Evolutionary conservation across 345 rosid species (phyloP).

Genomic region (Euphorbia peplus): DNA sequence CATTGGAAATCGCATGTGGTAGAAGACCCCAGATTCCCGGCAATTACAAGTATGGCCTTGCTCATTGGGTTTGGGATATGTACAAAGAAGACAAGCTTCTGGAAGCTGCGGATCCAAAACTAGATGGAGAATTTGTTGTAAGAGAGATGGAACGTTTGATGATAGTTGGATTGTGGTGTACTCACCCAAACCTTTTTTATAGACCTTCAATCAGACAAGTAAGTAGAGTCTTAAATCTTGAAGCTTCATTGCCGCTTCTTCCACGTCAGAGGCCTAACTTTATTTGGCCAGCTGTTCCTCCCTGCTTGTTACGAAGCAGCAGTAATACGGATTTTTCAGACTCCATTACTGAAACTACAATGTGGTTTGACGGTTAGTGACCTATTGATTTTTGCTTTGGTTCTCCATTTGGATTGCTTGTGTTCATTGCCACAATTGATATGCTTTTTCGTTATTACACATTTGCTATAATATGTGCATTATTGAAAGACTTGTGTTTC

Average conservation of each 20-base stretch:
- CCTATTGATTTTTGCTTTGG: too few relatives aligned
- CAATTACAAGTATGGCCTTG: background rate
- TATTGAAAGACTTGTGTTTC: too few relatives aligned
- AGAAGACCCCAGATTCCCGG: background rate
- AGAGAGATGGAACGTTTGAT: background rate
- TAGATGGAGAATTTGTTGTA: background rate
- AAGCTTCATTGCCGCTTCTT: background rate
- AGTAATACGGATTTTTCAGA: too few relatives aligned
- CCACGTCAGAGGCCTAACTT: too few relatives aligned
- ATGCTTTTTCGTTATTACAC: too few relatives aligned
- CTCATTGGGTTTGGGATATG: background rate
- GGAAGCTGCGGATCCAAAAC: background rate
- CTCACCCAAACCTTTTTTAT: background rate
- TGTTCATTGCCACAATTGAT: too few relatives aligned
- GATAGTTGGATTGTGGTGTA: background rate
- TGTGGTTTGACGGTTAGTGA: too few relatives aligned
- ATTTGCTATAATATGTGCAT: too few relatives aligned
- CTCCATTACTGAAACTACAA: too few relatives aligned
- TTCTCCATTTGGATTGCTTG: too few relatives aligned
- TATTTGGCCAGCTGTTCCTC: too few relatives aligned
- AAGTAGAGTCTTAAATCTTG: background rate
- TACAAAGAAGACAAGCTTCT: background rate
- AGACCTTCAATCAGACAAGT: background rate
- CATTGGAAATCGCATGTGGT: background rate
- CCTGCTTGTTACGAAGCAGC: too few relatives aligned